Conservation (phyloP, 148 eudicot species). For the Nepenthes mirabilis region DNA sequence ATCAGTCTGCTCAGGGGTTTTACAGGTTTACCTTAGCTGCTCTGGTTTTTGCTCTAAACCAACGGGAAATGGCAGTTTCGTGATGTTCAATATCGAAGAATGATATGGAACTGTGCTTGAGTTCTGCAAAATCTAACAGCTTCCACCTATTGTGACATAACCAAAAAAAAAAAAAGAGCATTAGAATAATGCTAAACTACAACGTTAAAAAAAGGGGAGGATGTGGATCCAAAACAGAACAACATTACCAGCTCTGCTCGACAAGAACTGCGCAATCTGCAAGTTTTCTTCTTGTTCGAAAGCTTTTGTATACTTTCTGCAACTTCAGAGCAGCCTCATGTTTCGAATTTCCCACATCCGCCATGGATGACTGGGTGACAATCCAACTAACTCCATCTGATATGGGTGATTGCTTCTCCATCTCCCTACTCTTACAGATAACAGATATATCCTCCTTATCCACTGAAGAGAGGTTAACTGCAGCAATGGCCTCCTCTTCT, state of each 20-base stretch:
- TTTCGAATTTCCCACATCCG: slow-evolving; percentile 4
- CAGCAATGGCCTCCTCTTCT: slow-evolving; percentile 21
- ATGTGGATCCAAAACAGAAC: not conserved
- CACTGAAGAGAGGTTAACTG: slow-evolving; percentile 10
- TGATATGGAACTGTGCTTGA: slow-evolving; percentile 48
- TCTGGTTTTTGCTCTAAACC: slow-evolving; percentile 61
- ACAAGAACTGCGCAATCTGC: slow-evolving; percentile 60
- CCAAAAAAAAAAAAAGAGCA: not conserved
- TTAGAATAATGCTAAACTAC: not conserved
- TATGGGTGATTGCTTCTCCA: not conserved
- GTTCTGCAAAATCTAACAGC: slow-evolving; percentile 53
- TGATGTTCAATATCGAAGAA: slow-evolving; percentile 50
- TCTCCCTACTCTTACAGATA: slow-evolving; percentile 4
- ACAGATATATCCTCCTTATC: slow-evolving; percentile 1
- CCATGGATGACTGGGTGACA: not conserved
- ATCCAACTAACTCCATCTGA: slow-evolving; percentile 2
- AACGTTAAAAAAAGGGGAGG: not conserved
- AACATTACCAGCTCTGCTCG: slow-evolving; percentile 47
- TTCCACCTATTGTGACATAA: slow-evolving; percentile 33
- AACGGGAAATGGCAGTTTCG: slow-evolving; percentile 49
- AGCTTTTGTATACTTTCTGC: slow-evolving; percentile 55
- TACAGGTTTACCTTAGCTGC: slow-evolving; percentile 42
- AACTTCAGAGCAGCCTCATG: slow-evolving; percentile 35
- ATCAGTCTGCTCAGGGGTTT: too few species aligned
- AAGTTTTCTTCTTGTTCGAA: slow-evolving; percentile 46